Evolutionary conservation across 129 eudicot genomes (phyloP).

Genomic region (Escallonia herrerae): DNA sequence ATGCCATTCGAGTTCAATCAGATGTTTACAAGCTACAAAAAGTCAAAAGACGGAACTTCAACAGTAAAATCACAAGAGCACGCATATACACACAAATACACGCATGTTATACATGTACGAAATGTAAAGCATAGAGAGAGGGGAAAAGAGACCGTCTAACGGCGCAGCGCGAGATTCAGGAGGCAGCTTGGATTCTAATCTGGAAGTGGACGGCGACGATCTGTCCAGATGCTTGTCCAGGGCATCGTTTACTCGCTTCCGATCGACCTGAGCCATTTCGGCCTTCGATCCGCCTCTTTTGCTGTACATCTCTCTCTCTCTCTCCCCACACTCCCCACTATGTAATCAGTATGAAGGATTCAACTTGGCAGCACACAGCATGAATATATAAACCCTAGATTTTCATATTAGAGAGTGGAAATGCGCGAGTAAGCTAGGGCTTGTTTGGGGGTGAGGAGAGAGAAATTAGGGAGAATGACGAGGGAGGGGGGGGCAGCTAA

Average conservation of each 20-base stretch:
- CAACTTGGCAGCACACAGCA: not conserved
- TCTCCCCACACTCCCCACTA: not conserved
- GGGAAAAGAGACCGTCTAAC: not conserved
- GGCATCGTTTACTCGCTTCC: slow-evolving; percentile 10
- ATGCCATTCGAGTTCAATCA: too few relatives aligned
- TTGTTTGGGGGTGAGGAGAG: not conserved
- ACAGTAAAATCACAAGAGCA: too few relatives aligned
- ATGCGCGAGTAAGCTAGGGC: not conserved
- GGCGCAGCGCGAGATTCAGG: not conserved
- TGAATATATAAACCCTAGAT: not conserved
- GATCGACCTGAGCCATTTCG: slow-evolving; percentile 7
- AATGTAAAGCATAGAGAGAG: not conserved
- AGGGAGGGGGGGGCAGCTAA: not conserved
- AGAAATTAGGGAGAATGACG: slow-evolving; percentile 1
- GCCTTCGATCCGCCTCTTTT: slow-evolving; percentile 7
- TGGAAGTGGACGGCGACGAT: slow-evolving; percentile 16
- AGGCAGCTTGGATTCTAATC: not conserved
- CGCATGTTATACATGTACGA: not conserved
- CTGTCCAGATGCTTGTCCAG: slow-evolving; percentile 18
- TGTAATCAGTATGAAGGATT: not conserved
- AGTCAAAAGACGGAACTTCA: not conserved
- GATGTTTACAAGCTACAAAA: not conserved
- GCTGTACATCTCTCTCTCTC: not conserved
- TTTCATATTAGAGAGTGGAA: too few relatives aligned
- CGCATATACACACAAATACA: not conserved